phyloP scores from a whole-genome alignment of 345 rosid species.

The Citrus cavaleriei region DNA sequence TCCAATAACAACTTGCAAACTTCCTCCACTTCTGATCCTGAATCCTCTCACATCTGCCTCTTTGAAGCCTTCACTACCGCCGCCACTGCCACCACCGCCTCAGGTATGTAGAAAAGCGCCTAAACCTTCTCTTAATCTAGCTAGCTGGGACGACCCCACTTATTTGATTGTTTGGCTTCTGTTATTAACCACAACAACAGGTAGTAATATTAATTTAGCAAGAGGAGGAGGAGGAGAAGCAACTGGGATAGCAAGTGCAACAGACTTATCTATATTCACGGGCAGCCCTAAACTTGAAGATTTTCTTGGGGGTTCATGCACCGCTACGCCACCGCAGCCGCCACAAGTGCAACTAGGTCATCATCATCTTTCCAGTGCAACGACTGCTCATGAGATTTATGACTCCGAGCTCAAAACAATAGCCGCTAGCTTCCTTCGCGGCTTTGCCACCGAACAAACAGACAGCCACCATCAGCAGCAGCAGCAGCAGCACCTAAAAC shows the following conservation, averaged over 20 bases:
- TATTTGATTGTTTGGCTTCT: too few relatives aligned
- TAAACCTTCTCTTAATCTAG: too few relatives aligned
- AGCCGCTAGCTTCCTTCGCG: slow-evolving; percentile 74
- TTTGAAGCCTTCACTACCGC: slow-evolving; percentile 43
- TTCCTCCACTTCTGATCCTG: slow-evolving; percentile 14
- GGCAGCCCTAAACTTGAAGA: slow-evolving; percentile 70
- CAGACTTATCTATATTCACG: slow-evolving; percentile 47
- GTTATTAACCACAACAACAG: neutral
- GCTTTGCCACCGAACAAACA: slow-evolving; percentile 32
- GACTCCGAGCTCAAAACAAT: slow-evolving; percentile 75
- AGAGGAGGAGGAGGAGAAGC: slow-evolving; percentile 23
- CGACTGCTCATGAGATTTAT: slow-evolving; percentile 38
- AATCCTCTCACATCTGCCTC: slow-evolving; percentile 38
- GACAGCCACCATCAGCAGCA: slow-evolving; percentile 7
- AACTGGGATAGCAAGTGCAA: slow-evolving; percentile 20
- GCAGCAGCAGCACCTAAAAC: slow-evolving; percentile 16
- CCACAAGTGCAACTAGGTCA: slow-evolving; percentile 13
- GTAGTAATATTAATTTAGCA: neutral
- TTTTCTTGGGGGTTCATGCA: slow-evolving; percentile 55
- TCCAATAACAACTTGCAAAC: slow-evolving; percentile 30
- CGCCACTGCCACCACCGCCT: slow-evolving; percentile 18
- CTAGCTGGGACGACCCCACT: too few relatives aligned
- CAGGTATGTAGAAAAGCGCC: slow-evolving; percentile 20
- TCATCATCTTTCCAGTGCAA: slow-evolving; percentile 29
- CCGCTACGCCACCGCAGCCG: slow-evolving; percentile 17